Evolutionary conservation across 768 basidiomycete species (phyloP).

Genomic region (Termitomyces sp.): DNA sequence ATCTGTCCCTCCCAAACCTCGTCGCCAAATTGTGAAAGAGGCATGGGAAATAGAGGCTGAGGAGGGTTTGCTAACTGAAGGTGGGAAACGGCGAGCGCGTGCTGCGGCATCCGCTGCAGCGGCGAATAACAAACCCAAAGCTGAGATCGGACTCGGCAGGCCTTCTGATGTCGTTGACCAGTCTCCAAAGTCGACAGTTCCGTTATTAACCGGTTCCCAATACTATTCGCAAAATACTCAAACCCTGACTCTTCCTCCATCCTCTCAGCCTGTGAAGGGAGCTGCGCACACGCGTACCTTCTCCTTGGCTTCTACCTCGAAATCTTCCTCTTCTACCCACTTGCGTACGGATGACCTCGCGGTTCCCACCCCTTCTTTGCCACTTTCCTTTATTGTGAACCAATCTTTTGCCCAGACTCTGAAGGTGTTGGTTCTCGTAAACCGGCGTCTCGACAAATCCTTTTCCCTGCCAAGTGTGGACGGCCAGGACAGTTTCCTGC

Average conservation of each 20-base stretch:
- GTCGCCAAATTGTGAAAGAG: slow-evolving; percentile 49
- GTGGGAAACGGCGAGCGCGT: slow-evolving; percentile 60
- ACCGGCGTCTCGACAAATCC: slow-evolving; percentile 62
- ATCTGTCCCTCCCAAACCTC: slow-evolving; percentile 2
- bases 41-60: slow-evolving; percentile 81
- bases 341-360: slow-evolving; percentile 36
- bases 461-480: slow-evolving; percentile 46
- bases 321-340: slow-evolving; percentile 14
- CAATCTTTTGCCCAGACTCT: slow-evolving; percentile 60
- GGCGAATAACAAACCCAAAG: slow-evolving; percentile 12
- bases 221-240: slow-evolving; percentile 54
- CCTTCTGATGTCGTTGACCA: slow-evolving; percentile 15
- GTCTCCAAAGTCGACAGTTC: slow-evolving; percentile 22
- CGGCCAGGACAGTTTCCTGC: slow-evolving; percentile 42
- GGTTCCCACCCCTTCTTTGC: slow-evolving; percentile 64
- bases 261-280: slow-evolving; percentile 45
- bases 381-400: slow-evolving; percentile 52
- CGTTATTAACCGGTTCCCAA: slow-evolving; percentile 46
- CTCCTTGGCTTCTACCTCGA: slow-evolving; percentile 40
- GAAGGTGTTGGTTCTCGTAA: slow-evolving; percentile 52
- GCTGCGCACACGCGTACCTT: slow-evolving; percentile 56
- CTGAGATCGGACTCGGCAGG: slow-evolving; percentile 20
- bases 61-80: slow-evolving; percentile 70
- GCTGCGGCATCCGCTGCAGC: slow-evolving; percentile 40
- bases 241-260: slow-evolving; percentile 62